Evolutionary conservation across 2,329 filamentous ascomycete genomes (phyloP), one percentile per base, ranked within the genome.

Genomic region (Cladosporium halotolerans): DNA sequence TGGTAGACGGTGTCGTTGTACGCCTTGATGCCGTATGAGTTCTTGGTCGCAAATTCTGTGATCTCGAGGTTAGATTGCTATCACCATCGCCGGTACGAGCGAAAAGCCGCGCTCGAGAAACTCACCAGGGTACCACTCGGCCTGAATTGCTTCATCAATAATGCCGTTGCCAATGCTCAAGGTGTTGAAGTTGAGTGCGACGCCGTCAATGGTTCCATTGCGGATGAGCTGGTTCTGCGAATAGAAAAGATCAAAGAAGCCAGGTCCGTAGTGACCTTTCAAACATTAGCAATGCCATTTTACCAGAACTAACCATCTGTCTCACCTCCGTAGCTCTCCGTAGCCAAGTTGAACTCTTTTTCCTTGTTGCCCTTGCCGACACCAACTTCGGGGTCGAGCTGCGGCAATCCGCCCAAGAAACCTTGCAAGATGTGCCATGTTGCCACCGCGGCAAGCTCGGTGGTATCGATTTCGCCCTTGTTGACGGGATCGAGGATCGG

Each of bases 311-410:
- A 75, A 32, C 64, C 64, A 43, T 72, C 72, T 31, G 57, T 32
- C 46, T 54, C 43, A 52, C 41, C 85, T 14, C 85, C 85, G 63
- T 88, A 89, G 62, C 82, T 85, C 66, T 89, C 84, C 0, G 79
- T 82, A 72, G 77, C 81, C 36, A 82, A 68, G 54, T 81, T 81
- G 66, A 81, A 80, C 32, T 72, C 74, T 59, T 74, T 78, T 28
- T 74, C 77, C 54, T 74, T 72, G 52, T 14, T 44, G 19, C 38
- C 28, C 7, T 32, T 19, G 1, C 42, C 34, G 14, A 46, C 19
- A 9, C 58, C 59, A 28, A 80, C 70, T n/a, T 69, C 70, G 13
- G 69, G 67, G 57, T 78, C 76, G 7, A 80, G 64, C 55, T 73
- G 70, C 28, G 75, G 73, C 5, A 81, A 63, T 9, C 69, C 74